Conservation (phyloP, 1,139 yeast genomes). For the Yamadazyma jaroonii region DNA sequence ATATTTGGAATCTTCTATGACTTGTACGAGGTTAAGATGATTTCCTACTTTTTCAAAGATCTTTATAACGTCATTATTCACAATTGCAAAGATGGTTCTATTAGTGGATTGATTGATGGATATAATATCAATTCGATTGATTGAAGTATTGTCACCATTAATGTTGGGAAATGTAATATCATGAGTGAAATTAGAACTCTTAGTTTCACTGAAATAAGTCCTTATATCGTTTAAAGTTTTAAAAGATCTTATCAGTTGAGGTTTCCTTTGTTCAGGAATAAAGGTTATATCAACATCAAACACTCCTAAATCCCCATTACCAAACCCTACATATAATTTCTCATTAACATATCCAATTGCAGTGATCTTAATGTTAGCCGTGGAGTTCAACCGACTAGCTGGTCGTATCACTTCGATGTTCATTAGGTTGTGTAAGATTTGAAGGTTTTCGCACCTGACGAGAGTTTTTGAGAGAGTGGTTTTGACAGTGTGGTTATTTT, state of each 20-base stretch:
- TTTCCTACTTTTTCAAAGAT: slow-evolving; percentile 36
- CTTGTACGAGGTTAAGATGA: slow-evolving; percentile 31
- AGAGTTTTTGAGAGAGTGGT: neutral
- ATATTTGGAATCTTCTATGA: slow-evolving; percentile 26
- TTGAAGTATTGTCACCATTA: slow-evolving; percentile 13
- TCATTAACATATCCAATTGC: slow-evolving; percentile 20
- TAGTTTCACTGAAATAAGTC: slow-evolving; percentile 21
- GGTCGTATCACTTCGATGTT: slow-evolving; percentile 16
- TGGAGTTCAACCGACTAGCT: slow-evolving; percentile 14
- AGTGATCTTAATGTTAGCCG: slow-evolving; percentile 18
- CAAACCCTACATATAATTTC: slow-evolving; percentile 31
- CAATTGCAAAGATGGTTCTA: slow-evolving; percentile 26
- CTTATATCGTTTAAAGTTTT: slow-evolving; percentile 28
- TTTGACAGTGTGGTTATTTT: neutral
- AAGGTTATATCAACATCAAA: slow-evolving; percentile 17
- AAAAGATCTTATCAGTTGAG: slow-evolving; percentile 18
- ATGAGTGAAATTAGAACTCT: slow-evolving; percentile 15
- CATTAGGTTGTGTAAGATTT: no score
- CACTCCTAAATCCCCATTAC: slow-evolving; percentile 35
- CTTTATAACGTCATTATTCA: slow-evolving; percentile 23
- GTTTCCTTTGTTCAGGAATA: slow-evolving; percentile 10
- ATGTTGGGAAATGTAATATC: slow-evolving; percentile 15
- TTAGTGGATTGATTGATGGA: slow-evolving; percentile 13
- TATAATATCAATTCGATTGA: slow-evolving; percentile 12
- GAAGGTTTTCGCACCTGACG: no score